Percentiles rank a stretch among this genome's conserved stretches.
These are phyloP conservation scores for Annulohypoxylon bovei DNA, from an alignment of 495 filamentous ascomycete species.

Conservation along the genomic window DNA sequence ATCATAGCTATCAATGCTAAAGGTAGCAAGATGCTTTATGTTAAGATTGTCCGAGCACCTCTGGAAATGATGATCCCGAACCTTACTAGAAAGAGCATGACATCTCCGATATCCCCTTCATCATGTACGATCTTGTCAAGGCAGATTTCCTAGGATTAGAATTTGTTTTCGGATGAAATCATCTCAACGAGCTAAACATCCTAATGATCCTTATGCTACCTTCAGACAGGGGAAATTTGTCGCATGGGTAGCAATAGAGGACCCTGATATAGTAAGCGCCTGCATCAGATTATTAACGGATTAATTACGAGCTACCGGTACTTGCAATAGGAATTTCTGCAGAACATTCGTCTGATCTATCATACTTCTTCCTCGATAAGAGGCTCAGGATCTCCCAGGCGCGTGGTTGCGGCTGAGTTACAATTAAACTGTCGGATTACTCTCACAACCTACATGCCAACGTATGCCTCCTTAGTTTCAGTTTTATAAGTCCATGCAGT, in stretches of 20 bases:
- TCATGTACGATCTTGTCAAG: constrained; percentile 8
- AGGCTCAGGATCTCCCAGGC: neutral
- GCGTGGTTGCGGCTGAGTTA: constrained; percentile 33
- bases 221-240: constrained; percentile 22
- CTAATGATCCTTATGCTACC: constrained; percentile 19
- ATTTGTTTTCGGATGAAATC: constrained; percentile 18
- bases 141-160: constrained; percentile 14
- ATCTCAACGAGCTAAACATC: constrained; percentile 5
- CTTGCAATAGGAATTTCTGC: neutral
- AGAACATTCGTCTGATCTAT: constrained; percentile 9
- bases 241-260: constrained; percentile 1
- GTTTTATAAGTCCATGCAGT: neutral
- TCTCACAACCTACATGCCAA: constrained; percentile 2
- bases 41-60: constrained; percentile 11
- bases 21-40: constrained; percentile 1
- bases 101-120: constrained; percentile 23
- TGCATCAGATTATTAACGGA: constrained; percentile 18
- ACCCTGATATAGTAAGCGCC: constrained; percentile 29
- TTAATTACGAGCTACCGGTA: constrained; percentile 13
- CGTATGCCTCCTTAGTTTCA: constrained; percentile 20
- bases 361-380: neutral
- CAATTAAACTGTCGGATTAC: neutral
- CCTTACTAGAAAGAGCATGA: constrained; percentile 1
- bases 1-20: constrained; percentile 36
- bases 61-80: constrained; percentile 10